A percentile compares a stretch with the other conserved stretches of the same genome.
These are phyloP conservation scores for Metschnikowia amazonensis DNA, from an alignment of 805 yeast species.

Conservation along the genomic window DNA sequence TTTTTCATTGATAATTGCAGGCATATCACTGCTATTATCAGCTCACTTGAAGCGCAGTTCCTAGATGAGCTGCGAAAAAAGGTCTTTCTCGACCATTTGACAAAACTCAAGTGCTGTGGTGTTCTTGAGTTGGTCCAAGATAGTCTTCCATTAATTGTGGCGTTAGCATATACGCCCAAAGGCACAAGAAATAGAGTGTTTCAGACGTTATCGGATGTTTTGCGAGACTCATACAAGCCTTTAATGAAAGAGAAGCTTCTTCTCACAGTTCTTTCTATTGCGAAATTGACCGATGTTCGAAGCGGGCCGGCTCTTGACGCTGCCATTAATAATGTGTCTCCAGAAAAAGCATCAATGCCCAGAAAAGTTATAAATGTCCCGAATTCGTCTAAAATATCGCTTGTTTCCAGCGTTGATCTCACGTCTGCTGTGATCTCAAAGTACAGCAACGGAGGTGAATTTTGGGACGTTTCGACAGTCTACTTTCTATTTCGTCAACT, in stretches of 20 bases:
- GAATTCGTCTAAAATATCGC: constrained; percentile 16
- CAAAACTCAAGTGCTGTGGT: constrained; percentile 15
- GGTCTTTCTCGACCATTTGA: constrained; percentile 12
- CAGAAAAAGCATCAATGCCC: not conserved
- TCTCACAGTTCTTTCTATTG: constrained; percentile 33
- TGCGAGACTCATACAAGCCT: constrained; percentile 20
- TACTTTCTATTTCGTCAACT: constrained; percentile 37
- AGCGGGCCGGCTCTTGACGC: constrained; percentile 19
- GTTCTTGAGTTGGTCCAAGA: constrained; percentile 23
- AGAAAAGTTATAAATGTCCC: not conserved
- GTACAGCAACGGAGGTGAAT: constrained; percentile 16
- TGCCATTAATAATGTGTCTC: not conserved
- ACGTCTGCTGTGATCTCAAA: constrained; percentile 23
- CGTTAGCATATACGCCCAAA: constrained; percentile 40
- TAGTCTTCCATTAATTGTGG: constrained; percentile 37
- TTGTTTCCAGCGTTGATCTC: constrained; percentile 26
- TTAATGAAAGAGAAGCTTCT: constrained; percentile 25
- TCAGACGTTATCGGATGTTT: constrained; percentile 10
- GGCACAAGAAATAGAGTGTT: constrained; percentile 37
- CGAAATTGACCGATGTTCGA: constrained; percentile 40
- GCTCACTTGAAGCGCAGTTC: constrained; percentile 20
- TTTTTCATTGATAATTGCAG: constrained; percentile 33
- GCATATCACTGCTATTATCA: constrained; percentile 37
- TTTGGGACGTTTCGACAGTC: constrained; percentile 34
- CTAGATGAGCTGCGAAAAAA: not conserved